Evolutionary conservation across 345 rosid genomes (phyloP), one percentile per base, ranked within the genome.

Genomic region (Aquilaria sinensis): DNA sequence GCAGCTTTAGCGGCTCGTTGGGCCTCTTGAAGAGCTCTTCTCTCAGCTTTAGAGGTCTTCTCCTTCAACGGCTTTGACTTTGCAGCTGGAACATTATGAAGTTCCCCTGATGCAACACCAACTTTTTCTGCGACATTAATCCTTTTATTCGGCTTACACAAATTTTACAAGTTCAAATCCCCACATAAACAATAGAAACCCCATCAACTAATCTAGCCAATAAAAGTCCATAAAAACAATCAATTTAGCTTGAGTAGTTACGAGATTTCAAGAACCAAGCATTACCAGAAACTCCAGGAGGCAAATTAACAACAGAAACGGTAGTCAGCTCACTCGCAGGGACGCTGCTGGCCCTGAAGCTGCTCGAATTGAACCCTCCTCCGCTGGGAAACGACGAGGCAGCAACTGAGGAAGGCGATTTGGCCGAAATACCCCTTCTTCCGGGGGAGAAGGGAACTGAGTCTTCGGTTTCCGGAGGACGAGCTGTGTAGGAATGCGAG

Each of bases 1-100:
- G 89, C 86, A 14, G 89, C 95, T 75, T 89, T 92, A 57, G 92
- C 96, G 70, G 97, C 94, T 51, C 97, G 75, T 69, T 93, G 98
- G 63, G 96, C 88, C 77, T 93, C 97, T 72, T 90, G 98, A 74
- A 88, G 60, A 23, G 98, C 92, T 64, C 97, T 85, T 71, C 97
- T 85, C 74, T 93, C 97, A 57, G 97, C 96, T 80, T 90, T 93
- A 2, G 94, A 78, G 47, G 92, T 81, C 66, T 93, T 87, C 77
- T 90, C 87, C 74, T 93, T 93, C 78, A 82, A 60, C 3, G 90
- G 58, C 72, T 89, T 87, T 37, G 86, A 69, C 47, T 50, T 74
- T 59, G 73, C 66, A 70, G 74, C 75, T 48, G 58, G 82, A 34
- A 81, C 86, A 66, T 80, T 78, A 51, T 82, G 82, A 53, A 72